These are phyloP conservation scores for Entomortierella lignicola DNA, from an alignment of 192 early-diverging fungal species.

Conservation along the genomic window DNA sequence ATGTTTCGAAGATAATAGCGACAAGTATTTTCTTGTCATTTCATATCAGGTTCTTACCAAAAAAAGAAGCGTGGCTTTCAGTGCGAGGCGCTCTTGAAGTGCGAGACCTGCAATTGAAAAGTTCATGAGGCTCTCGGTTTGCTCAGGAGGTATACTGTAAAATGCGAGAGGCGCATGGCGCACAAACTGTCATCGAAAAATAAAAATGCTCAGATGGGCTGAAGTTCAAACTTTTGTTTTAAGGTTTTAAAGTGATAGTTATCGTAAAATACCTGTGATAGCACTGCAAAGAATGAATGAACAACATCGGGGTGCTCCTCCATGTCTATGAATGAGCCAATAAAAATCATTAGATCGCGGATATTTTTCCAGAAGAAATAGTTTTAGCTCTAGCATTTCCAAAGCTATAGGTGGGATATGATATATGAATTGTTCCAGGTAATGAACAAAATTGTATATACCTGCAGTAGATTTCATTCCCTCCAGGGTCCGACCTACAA, in stretches of 20 bases:
- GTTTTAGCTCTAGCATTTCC: too few species aligned
- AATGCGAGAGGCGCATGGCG: conserved; percentile 63
- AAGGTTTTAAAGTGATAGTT: not conserved
- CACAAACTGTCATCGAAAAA: conserved; percentile 48
- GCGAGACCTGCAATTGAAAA: conserved; percentile 63
- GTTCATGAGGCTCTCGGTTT: conserved; percentile 56
- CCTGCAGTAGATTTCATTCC: conserved; percentile 54
- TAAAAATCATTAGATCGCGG: not conserved
- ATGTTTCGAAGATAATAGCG: too few species aligned
- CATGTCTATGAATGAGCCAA: conserved; percentile 53
- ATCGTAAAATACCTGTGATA: conserved; percentile 58
- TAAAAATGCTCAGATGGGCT: conserved; percentile 1
- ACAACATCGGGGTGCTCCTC: conserved; percentile 65
- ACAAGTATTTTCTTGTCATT: not conserved
- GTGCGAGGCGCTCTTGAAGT: conserved; percentile 63
- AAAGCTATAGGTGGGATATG: too few species aligned
- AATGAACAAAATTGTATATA: conserved; percentile 7
- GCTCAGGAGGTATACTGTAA: conserved; percentile 58
- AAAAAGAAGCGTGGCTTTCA: conserved; percentile 63
- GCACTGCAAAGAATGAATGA: conserved; percentile 59
- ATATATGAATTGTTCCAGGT: too few species aligned
- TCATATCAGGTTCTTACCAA: conserved; percentile 47
- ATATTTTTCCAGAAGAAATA: not conserved
- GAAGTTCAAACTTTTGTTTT: not conserved
- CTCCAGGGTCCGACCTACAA: conserved; percentile 55